phyloP scores from a whole-genome alignment of 192 early-diverging fungal genomes.

The Coemansia sp. region DNA sequence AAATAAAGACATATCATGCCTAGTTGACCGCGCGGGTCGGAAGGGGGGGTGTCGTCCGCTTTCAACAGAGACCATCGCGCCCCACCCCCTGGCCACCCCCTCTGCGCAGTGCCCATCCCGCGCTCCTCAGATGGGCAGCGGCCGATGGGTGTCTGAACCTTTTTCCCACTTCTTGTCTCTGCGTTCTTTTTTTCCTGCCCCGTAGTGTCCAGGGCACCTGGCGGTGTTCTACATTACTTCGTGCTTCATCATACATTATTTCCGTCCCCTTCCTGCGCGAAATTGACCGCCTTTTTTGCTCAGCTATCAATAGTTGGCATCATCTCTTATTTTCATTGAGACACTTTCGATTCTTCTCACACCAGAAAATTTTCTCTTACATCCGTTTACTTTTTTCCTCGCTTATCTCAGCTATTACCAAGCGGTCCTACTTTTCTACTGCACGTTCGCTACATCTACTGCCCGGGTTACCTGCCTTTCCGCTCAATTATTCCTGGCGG shows the following conservation, averaged over 20 bases:
- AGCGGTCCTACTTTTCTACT: background rate
- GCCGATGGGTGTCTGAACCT: too few species aligned
- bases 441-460: conserved; percentile 12
- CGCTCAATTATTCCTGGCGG: background rate
- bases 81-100: too few species aligned
- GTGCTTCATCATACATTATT: conserved; percentile 1
- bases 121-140: too few species aligned
- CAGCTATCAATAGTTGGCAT: conserved; percentile 6
- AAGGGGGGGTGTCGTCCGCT: conserved; percentile 2
- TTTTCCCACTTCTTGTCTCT: too few species aligned
- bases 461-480: background rate
- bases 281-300: background rate
- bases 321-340: conserved; percentile 14
- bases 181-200: too few species aligned
- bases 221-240: conserved; percentile 1
- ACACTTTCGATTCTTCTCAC: conserved; percentile 15
- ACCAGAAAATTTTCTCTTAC: conserved; percentile 8
- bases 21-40: conserved; percentile 2
- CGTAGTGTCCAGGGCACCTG: background rate
- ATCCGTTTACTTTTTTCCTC: conserved; percentile 1
- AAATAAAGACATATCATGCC: conserved; percentile 12
- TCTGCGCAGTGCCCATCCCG: conserved; percentile 3
- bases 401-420: conserved; percentile 10
- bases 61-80: too few species aligned
- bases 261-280: background rate